Conservation (phyloP, 108 stramenopile genomes). For the Parietichytrium sp. region DNA sequence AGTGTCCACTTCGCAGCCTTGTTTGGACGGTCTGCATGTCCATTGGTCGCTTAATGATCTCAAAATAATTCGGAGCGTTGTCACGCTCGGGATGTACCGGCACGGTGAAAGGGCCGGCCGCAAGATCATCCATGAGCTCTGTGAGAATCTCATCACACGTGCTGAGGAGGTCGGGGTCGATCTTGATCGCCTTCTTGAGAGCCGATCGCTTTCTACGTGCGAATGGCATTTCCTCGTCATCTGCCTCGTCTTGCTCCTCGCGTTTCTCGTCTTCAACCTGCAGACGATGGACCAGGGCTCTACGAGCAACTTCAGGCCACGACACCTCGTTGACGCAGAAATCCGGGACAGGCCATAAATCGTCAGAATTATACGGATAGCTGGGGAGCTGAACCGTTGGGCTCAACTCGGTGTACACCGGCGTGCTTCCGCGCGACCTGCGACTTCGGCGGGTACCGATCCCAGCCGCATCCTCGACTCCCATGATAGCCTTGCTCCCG, state of each 20-base stretch:
- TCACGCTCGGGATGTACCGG: neutral
- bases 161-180: conserved; percentile 29
- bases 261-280: no score
- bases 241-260: no score
- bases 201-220: neutral
- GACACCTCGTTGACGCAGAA: neutral
- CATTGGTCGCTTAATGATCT: conserved; percentile 37
- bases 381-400: neutral
- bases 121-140: neutral
- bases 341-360: neutral
- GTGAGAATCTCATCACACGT: conserved; percentile 25
- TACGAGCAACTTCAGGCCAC: conserved; percentile 26
- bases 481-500: neutral
- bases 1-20: conserved; percentile 24
- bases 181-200: neutral
- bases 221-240: conserved; percentile 4
- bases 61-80: conserved; percentile 35
- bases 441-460: conserved; percentile 14
- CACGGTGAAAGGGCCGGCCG: neutral
- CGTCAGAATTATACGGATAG: conserved; percentile 32
- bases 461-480: conserved; percentile 22
- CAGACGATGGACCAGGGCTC: neutral
- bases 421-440: neutral
- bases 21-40: neutral
- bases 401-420: no score